Percentiles rank a stretch among this genome's conserved stretches.
Evolutionary conservation across 352 stramenopile genomes (phyloP).

Genomic region (Phytopythium helicoides): DNA sequence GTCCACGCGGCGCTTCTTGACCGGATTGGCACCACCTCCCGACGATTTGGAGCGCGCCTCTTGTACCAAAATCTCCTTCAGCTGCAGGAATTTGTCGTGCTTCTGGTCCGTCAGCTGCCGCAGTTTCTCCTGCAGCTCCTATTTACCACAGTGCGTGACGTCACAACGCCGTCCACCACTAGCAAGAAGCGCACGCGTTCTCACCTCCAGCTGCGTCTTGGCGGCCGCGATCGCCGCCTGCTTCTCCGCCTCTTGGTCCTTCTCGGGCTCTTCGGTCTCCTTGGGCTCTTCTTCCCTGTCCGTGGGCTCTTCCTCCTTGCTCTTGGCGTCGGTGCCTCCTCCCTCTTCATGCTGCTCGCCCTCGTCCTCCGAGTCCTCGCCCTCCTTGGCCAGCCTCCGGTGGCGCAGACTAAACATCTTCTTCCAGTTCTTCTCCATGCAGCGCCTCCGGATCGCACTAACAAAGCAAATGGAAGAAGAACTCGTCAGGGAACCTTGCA

Average conservation of each 20-base stretch:
- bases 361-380: no score
- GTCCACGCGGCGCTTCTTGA: slow-evolving; percentile 41
- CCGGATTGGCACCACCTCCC: background rate
- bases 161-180: no score
- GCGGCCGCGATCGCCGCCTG: slow-evolving; percentile 17
- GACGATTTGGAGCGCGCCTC: slow-evolving; percentile 55
- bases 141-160: no score
- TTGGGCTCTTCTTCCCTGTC: background rate
- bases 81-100: slow-evolving; percentile 65
- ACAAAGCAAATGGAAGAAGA: background rate
- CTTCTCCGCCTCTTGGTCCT: slow-evolving; percentile 18
- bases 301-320: slow-evolving; percentile 5
- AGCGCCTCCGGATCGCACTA: slow-evolving; percentile 61
- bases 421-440: slow-evolving; percentile 81
- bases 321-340: slow-evolving; percentile 11
- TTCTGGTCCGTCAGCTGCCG: slow-evolving; percentile 59
- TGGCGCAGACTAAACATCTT: slow-evolving; percentile 65
- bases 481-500: no score
- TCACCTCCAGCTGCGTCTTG: slow-evolving; percentile 31
- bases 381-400: slow-evolving; percentile 19
- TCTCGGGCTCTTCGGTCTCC: slow-evolving; percentile 11
- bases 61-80: slow-evolving; percentile 70
- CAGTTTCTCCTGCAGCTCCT: slow-evolving; percentile 53
- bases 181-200: background rate
- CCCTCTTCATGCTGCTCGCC: background rate